Evolutionary conservation across 495 filamentous ascomycete genomes (phyloP).

Genomic region (Aspergillus affinis): DNA sequence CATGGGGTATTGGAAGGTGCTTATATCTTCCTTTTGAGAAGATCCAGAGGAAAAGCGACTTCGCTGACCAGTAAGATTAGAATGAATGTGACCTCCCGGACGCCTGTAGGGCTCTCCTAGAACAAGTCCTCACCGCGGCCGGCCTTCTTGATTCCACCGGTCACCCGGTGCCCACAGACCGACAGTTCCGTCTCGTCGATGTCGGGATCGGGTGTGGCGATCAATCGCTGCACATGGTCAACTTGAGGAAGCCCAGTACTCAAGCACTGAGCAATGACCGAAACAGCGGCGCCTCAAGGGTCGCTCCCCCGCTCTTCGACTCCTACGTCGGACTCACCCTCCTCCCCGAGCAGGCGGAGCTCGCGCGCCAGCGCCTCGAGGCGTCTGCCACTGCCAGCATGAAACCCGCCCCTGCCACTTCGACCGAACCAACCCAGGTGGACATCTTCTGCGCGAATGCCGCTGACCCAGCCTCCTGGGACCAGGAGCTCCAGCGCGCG

Average conservation of each 20-base stretch:
- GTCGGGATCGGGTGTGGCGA: conserved; percentile 53
- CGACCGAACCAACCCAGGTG: conserved; percentile 9
- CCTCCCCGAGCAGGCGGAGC: conserved; percentile 28
- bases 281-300: not conserved
- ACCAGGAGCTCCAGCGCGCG: conserved; percentile 20
- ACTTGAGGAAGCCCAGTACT: not conserved
- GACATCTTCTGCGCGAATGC: conserved; percentile 35
- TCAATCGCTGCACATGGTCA: conserved; percentile 36
- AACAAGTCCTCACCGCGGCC: conserved; percentile 39
- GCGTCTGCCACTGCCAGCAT: not conserved
- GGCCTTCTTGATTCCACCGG: conserved; percentile 23
- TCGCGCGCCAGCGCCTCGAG: conserved; percentile 26
- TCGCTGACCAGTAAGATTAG: conserved; percentile 11
- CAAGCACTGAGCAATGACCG: not conserved
- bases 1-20: conserved; percentile 41
- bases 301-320: conserved; percentile 22
- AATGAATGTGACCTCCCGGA: conserved; percentile 33
- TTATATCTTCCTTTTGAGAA: not conserved
- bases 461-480: conserved; percentile 30
- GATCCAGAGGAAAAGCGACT: not conserved
- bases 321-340: conserved; percentile 48
- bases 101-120: conserved; percentile 42
- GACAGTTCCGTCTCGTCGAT: conserved; percentile 37
- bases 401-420: not conserved
- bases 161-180: not conserved